Percentiles rank a stretch among this genome's conserved stretches.
Evolutionary conservation across 768 basidiomycete genomes (phyloP).

Genomic region (Strobilomyces confusus): DNA sequence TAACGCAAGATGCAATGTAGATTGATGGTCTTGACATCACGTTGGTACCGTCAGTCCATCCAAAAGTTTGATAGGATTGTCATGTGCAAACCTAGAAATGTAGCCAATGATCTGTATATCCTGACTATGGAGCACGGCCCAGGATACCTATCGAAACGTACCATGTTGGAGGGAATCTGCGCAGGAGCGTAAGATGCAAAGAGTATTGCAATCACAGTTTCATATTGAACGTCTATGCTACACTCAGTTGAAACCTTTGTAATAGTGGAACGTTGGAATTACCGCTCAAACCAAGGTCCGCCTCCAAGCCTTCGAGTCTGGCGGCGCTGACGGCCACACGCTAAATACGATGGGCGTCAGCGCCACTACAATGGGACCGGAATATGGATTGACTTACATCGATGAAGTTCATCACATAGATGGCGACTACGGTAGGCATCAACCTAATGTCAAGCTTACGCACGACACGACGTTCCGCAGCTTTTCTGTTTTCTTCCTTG

Average conservation of each 20-base stretch:
- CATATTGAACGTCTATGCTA: constrained; percentile 46
- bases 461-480: too few relatives aligned
- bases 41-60: not conserved
- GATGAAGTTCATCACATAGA: too few relatives aligned
- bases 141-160: constrained; percentile 16
- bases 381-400: too few relatives aligned
- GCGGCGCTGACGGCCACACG: too few relatives aligned
- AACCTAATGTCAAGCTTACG: too few relatives aligned
- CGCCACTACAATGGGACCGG: too few relatives aligned
- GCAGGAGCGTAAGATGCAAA: constrained; percentile 60
- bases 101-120: constrained; percentile 47
- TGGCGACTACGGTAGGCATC: too few relatives aligned
- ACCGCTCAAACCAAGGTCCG: too few relatives aligned
- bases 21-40: constrained; percentile 47
- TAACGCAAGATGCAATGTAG: constrained; percentile 57
- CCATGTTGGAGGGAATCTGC: constrained; percentile 68
- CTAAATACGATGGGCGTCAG: too few relatives aligned
- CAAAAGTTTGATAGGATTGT: not conserved
- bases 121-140: not conserved
- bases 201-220: constrained; percentile 47
- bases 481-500: too few relatives aligned
- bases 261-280: not conserved
- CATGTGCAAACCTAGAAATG: constrained; percentile 41
- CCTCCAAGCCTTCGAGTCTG: too few relatives aligned
- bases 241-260: not conserved